phyloP scores from a whole-genome alignment of 805 yeast genomes.

The Scheffersomyces ergatensis region DNA sequence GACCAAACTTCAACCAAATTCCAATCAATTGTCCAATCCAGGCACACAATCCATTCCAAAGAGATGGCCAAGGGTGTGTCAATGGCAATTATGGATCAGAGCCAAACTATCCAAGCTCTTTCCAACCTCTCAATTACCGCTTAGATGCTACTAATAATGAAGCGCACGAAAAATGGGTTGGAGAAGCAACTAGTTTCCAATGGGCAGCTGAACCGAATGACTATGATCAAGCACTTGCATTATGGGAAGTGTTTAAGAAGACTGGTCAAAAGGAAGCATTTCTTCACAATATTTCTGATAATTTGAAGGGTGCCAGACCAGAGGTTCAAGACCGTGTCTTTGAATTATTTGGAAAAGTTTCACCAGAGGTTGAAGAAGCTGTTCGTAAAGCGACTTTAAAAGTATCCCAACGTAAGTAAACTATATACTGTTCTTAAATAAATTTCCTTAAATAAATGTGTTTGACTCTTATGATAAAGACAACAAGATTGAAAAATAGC shows the following conservation, averaged over 20 bases:
- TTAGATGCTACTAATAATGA: constrained; percentile 7
- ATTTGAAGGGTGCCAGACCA: constrained; percentile 16
- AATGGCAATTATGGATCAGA: constrained; percentile 6
- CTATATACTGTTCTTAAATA: no score
- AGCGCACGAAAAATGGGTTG: constrained; percentile 24
- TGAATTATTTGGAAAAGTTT: constrained; percentile 17
- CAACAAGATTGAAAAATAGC: no score
- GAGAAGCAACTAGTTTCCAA: constrained; percentile 23
- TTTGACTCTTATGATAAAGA: no score
- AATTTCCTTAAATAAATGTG: no score
- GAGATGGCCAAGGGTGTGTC: constrained; percentile 7
- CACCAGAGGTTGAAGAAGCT: constrained; percentile 9
- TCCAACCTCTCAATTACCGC: constrained; percentile 4
- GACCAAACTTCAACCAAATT: constrained; percentile 63
- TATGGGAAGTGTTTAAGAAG: constrained; percentile 18
- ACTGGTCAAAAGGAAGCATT: constrained; percentile 19
- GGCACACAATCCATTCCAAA: constrained; percentile 6
- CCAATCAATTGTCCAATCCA: constrained; percentile 46
- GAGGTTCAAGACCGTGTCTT: constrained; percentile 18
- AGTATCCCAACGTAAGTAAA: neutral
- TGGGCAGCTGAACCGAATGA: constrained; percentile 22
- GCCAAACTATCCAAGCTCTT: constrained; percentile 9
- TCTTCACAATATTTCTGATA: constrained; percentile 20
- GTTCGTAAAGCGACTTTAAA: constrained; percentile 1
- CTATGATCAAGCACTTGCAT: constrained; percentile 18